Conservation (phyloP, 306 rosid species). For the Vigna nakashimae region DNA sequence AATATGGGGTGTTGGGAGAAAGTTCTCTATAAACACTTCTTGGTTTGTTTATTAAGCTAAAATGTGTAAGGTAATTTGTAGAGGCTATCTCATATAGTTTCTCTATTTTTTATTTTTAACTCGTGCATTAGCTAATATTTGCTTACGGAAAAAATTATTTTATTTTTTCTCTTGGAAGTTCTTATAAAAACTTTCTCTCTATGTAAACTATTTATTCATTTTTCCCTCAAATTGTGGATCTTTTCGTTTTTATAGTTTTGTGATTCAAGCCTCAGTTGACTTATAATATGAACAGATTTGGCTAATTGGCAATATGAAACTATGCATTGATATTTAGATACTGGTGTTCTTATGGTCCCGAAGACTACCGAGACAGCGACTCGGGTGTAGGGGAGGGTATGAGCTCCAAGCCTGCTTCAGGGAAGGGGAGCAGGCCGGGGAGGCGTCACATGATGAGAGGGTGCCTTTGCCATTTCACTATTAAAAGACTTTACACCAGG, state of each 20-base stretch:
- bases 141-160: too few relatives aligned
- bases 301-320: conserved; percentile 2
- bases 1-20: background rate
- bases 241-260: conserved; percentile 5
- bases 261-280: background rate
- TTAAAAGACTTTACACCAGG: conserved; percentile 70
- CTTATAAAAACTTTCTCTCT: background rate
- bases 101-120: too few relatives aligned
- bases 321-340: conserved; percentile 55
- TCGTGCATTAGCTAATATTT: too few relatives aligned
- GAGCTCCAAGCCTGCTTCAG: conserved; percentile 69
- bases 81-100: too few relatives aligned
- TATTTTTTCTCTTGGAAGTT: too few relatives aligned
- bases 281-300: conserved; percentile 18
- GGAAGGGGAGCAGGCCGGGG: conserved; percentile 89
- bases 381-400: conserved; percentile 50
- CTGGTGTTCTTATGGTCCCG: conserved; percentile 96
- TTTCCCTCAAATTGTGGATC: background rate
- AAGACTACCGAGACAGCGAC: conserved; percentile 72
- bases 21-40: too few relatives aligned
- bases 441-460: conserved; percentile 94
- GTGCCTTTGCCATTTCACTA: conserved; percentile 83
- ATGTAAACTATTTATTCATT: background rate
- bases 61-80: too few relatives aligned
- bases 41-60: too few relatives aligned